Conservation (phyloP, 495 filamentous ascomycete species). For the Neurospora tetraspora region DNA sequence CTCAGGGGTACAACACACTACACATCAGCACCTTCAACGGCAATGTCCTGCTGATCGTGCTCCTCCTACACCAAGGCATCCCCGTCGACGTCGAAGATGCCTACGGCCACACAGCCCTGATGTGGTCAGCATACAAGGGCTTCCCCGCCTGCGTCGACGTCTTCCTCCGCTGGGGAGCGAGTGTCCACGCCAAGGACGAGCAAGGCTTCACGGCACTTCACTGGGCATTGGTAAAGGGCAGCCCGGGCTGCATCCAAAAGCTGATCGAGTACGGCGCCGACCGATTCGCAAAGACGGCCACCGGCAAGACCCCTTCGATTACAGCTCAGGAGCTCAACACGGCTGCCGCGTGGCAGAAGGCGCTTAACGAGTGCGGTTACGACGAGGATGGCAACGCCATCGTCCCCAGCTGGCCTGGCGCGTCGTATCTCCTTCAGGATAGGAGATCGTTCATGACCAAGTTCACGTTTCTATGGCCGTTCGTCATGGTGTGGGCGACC, state of each 20-base stretch:
- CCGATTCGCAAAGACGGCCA: conserved; percentile 73
- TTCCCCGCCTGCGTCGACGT: conserved; percentile 84
- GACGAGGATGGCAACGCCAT: conserved; percentile 65
- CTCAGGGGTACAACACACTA: conserved; percentile 92
- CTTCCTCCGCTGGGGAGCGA: conserved; percentile 90
- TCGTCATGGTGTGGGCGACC: conserved; percentile 57
- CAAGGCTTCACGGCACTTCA: conserved; percentile 88
- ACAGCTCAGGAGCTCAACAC: conserved; percentile 89
- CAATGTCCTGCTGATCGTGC: conserved; percentile 82
- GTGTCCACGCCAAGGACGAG: conserved; percentile 81
- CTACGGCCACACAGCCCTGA: conserved; percentile 82
- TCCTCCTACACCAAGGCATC: conserved; percentile 82
- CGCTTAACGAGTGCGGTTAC: conserved; percentile 76
- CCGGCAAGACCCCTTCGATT: conserved; percentile 76
- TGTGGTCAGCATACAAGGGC: conserved; percentile 99
- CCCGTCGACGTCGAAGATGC: conserved; percentile 83
- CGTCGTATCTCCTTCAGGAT: conserved; percentile 54
- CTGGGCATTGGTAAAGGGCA: conserved; percentile 93
- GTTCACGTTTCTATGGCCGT: conserved; percentile 88
- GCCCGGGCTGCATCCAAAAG: conserved; percentile 75
- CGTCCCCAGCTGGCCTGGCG: conserved; percentile 46
- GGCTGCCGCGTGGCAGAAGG: conserved; percentile 66
- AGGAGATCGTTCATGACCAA: conserved; percentile 64
- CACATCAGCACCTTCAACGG: conserved; percentile 96
- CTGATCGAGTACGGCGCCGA: conserved; percentile 90